Evolutionary conservation across 495 filamentous ascomycete genomes (phyloP), one percentile per base, ranked within the genome.

Genomic region (Neurospora discreta): DNA sequence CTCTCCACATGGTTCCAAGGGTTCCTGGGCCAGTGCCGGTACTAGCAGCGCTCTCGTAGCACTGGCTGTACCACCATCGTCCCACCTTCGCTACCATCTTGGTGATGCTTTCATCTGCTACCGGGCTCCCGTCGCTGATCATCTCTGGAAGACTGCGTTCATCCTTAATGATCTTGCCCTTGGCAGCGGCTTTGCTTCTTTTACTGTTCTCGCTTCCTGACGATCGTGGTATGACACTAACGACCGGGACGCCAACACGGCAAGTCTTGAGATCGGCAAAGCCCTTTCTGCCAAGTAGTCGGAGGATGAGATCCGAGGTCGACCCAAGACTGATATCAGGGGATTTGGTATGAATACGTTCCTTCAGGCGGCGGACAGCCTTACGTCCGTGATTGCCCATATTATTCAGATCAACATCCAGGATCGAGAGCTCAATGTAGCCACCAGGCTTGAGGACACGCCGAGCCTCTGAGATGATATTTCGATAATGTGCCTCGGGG

Each of bases 11-110:
- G 78, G 91, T 94, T 15, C 70, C 75, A 72, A 80, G 78, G 69
- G 86, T 85, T 38, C 84, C 86, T 3, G 73, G 40, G 36, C 87
- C 83, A 2, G 85, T 81, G 33, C 86, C 80, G 18, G 90, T 83
- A 9, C 86, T 83, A 26, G 86, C 86, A 8, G 80, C 78, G 65
- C 80, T 85, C 82, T 98, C 95, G 79, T 98, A 98, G 84, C 93
- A 97, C 69, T 90, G 87, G 5, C 88, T 91, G 80, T 97, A 98
- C 95, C 96, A 98, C 93, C 94, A 99, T 44, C 96, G 85, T 18
- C 95, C 96, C 9, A 99, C 95, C 73, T 89, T 90, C 23, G 94
- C 89, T 23, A 98, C 93, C 84, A 97, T 96, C 76, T 93, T 94
- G 5, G 92, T 91, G 75, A 98, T 96, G 70, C 88, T 90, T 75